Conservation (phyloP, 257 asterid genomes). For the Nicotiana undulata region DNA sequence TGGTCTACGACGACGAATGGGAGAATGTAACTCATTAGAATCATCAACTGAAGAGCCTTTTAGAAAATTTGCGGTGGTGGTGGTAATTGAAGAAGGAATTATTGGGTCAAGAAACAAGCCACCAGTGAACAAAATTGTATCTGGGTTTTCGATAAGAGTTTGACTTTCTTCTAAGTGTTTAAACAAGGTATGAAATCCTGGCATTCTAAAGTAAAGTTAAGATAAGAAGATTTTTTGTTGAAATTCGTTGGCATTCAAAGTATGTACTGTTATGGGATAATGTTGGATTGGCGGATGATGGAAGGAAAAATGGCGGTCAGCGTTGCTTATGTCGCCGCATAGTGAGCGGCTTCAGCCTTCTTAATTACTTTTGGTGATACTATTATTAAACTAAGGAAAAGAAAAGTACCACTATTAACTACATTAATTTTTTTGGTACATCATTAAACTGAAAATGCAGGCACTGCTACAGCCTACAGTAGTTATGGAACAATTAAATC, state of each 20-base stretch:
- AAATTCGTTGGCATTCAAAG: slow-evolving; percentile 7
- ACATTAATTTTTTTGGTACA: too few relatives aligned
- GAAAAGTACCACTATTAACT: background rate
- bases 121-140: slow-evolving; percentile 28
- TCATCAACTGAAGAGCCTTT: slow-evolving; percentile 5
- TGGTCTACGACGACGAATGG: slow-evolving; percentile 20
- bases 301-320: slow-evolving; percentile 18
- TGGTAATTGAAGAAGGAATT: slow-evolving; percentile 43
- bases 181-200: slow-evolving; percentile 11
- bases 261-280: slow-evolving; percentile 8
- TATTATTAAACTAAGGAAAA: too few relatives aligned
- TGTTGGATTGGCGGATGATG: background rate
- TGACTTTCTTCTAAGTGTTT: slow-evolving; percentile 6
- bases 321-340: slow-evolving; percentile 39
- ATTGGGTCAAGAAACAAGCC: slow-evolving; percentile 63
- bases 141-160: background rate
- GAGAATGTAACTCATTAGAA: slow-evolving; percentile 19
- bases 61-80: slow-evolving; percentile 1
- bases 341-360: background rate
- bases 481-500: too few relatives aligned
- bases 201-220: slow-evolving; percentile 21
- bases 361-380: background rate
- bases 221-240: slow-evolving; percentile 3
- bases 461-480: too few relatives aligned
- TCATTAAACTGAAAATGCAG: too few relatives aligned